phyloP scores from a whole-genome alignment of 2,329 filamentous ascomycete species.

The Metarhizium humberi region DNA sequence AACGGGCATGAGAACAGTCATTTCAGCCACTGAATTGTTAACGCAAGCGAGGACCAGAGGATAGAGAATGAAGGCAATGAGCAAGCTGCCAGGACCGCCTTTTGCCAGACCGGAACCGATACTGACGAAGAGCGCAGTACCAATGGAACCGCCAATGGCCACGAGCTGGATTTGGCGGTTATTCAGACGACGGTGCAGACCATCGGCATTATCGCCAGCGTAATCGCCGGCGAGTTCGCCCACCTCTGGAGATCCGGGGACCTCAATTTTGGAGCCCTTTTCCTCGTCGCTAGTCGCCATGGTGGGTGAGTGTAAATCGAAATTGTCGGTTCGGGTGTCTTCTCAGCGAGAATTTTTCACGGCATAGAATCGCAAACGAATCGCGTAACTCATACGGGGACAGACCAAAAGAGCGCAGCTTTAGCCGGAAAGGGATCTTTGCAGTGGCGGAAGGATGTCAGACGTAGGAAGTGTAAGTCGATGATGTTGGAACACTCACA shows the following conservation, averaged over 20 bases:
- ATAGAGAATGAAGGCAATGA: constrained; percentile 51
- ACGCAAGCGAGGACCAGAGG: constrained; percentile 46
- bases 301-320: neutral
- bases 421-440: neutral
- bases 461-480: neutral
- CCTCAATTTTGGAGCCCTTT: constrained; percentile 17
- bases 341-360: neutral
- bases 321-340: neutral
- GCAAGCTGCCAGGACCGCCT: constrained; percentile 38
- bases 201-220: constrained; percentile 23
- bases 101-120: constrained; percentile 45
- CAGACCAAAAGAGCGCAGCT: neutral
- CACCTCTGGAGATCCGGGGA: constrained; percentile 16
- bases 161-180: constrained; percentile 51
- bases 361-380: neutral
- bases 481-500: neutral
- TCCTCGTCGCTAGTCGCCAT: constrained; percentile 17
- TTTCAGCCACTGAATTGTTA: constrained; percentile 58
- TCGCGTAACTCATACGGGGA: neutral
- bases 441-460: neutral
- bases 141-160: constrained; percentile 48
- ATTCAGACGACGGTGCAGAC: constrained; percentile 37
- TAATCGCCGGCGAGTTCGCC: constrained; percentile 14
- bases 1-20: constrained; percentile 54
- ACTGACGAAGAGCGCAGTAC: constrained; percentile 50